phyloP scores from a whole-genome alignment of 2,329 filamentous ascomycete species.

The Sphaerulina vaccinii region DNA sequence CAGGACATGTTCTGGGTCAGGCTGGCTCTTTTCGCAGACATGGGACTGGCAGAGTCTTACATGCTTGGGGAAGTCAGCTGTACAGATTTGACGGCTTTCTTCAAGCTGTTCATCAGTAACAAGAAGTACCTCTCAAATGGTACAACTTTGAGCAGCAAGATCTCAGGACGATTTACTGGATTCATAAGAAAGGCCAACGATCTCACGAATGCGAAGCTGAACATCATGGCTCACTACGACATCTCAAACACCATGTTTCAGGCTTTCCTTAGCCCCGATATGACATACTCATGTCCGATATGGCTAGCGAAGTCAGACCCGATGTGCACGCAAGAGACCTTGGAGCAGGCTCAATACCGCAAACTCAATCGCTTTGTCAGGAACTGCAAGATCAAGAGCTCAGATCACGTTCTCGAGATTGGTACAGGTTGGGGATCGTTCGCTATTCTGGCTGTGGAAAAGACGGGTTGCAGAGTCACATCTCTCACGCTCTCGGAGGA shows the following conservation, averaged over 20 bases:
- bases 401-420: conserved; percentile 71
- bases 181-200: conserved; percentile 51
- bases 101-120: conserved; percentile 67
- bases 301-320: conserved; percentile 54
- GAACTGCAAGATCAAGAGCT: conserved; percentile 61
- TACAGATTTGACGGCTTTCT: conserved; percentile 65
- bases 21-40: conserved; percentile 67
- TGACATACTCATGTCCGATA: conserved; percentile 73
- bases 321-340: conserved; percentile 51
- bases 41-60: conserved; percentile 72
- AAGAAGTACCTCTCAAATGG: conserved; percentile 60
- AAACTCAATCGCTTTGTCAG: conserved; percentile 67
- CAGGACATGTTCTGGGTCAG: conserved; percentile 70
- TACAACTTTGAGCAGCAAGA: conserved; percentile 59
- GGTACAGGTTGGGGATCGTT: conserved; percentile 75
- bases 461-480: conserved; percentile 67
- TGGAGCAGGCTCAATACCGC: conserved; percentile 65
- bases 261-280: conserved; percentile 70
- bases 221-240: conserved; percentile 72
- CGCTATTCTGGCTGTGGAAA: conserved; percentile 66
- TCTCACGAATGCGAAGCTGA: conserved; percentile 57
- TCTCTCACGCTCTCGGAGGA: conserved; percentile 67
- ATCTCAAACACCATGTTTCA: conserved; percentile 76
- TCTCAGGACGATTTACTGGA: conserved; percentile 58
- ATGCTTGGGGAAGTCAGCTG: conserved; percentile 72